These are phyloP conservation scores for Fusarium incarnatum DNA, from an alignment of 2,329 filamentous ascomycete species.

Conservation along the genomic window DNA sequence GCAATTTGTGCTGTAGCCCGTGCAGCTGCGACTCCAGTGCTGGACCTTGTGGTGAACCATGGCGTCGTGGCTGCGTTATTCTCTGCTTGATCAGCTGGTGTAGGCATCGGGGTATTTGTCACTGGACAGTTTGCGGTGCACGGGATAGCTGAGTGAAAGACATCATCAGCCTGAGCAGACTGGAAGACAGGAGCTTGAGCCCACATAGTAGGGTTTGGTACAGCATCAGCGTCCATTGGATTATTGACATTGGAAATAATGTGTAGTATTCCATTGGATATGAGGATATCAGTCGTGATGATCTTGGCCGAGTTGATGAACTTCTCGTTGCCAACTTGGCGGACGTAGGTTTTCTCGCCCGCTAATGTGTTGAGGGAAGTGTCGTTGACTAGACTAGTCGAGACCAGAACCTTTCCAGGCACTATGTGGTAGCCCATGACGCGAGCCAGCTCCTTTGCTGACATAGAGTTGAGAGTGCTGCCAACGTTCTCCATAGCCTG, in stretches of 20 bases:
- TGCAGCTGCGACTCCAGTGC: constrained; percentile 38
- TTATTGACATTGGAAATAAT: constrained; percentile 66
- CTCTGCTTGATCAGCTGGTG: constrained; percentile 16
- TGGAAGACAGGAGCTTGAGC: constrained; percentile 65
- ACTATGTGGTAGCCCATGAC: constrained; percentile 75
- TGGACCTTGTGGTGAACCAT: constrained; percentile 42
- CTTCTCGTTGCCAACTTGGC: constrained; percentile 57
- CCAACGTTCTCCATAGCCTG: constrained; percentile 69
- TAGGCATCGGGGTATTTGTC: constrained; percentile 19
- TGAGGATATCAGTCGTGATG: constrained; percentile 63
- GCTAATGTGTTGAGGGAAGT: constrained; percentile 52
- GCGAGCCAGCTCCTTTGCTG: constrained; percentile 58
- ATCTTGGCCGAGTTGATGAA: constrained; percentile 67
- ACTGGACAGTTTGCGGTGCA: constrained; percentile 54
- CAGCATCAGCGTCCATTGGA: constrained; percentile 51
- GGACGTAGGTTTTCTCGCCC: constrained; percentile 53
- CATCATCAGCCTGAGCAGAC: constrained; percentile 58
- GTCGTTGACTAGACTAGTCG: constrained; percentile 53
- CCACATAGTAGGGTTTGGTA: constrained; percentile 53
- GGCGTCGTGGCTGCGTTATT: constrained; percentile 39
- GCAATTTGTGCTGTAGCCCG: constrained; percentile 46
- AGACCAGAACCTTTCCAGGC: constrained; percentile 65
- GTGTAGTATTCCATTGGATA: constrained; percentile 69
- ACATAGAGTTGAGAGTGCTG: constrained; percentile 61
- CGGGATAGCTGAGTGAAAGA: constrained; percentile 58